Conservation (phyloP, 495 filamentous ascomycete species). For the Ascobolus immersus region DNA sequence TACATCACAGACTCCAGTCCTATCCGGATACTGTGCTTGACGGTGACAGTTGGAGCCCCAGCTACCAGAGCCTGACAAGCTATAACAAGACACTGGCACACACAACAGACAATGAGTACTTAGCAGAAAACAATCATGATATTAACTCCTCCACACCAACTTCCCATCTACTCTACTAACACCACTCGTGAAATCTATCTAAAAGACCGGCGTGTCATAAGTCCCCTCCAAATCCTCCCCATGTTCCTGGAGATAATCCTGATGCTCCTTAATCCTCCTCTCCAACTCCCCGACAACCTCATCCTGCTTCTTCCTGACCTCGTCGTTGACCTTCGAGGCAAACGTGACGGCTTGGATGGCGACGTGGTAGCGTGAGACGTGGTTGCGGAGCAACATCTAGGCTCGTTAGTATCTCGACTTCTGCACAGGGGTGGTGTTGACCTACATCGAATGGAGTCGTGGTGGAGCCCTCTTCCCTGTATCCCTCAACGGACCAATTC, state of each 20-base stretch:
- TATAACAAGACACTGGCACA: too few species aligned
- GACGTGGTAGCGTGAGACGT: conserved; percentile 36
- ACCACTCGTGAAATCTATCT: too few species aligned
- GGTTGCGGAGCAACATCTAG: conserved; percentile 40
- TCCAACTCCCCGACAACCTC: conserved; percentile 24
- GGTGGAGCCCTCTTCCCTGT: conserved; percentile 44
- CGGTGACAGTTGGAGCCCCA: too few species aligned
- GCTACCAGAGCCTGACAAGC: too few species aligned
- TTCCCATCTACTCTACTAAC: too few species aligned
- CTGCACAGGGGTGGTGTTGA: not conserved
- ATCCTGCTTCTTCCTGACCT: conserved; percentile 24
- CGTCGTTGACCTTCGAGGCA: conserved; percentile 25
- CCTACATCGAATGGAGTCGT: conserved; percentile 39
- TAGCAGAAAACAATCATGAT: too few species aligned
- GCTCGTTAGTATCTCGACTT: not conserved
- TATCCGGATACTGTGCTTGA: too few species aligned
- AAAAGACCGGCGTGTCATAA: conserved; percentile 28
- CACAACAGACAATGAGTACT: too few species aligned
- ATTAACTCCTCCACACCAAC: too few species aligned
- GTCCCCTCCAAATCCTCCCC: conserved; percentile 32
- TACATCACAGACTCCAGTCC: too few species aligned
- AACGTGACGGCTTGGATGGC: conserved; percentile 30
- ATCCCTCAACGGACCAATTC: conserved; percentile 33
- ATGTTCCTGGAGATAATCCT: conserved; percentile 29
- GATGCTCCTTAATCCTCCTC: conserved; percentile 25